Base-by-base conservation (phyloP, 495 filamentous ascomycete species). In the Podospora conica region DNA sequence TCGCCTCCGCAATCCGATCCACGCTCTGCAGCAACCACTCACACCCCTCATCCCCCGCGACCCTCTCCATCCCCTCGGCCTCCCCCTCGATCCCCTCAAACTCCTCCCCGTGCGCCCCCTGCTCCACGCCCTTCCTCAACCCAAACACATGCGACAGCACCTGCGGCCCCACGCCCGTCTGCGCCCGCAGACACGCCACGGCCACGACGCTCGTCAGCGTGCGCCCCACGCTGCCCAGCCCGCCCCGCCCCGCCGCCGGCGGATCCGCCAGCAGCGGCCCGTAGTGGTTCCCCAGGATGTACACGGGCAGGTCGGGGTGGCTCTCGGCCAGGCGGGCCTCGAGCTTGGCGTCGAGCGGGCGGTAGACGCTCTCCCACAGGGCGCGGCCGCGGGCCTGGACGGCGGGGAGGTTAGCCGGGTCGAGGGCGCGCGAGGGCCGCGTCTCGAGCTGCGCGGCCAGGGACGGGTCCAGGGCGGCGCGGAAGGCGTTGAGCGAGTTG, bases 161-260 rank as follows among this genome's bases (percentile, higher is more conserved):
- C 79, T 93, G 90, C 23, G 90, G 90, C 2, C 86, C 90, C 3
- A 92, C 90, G 1, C 90, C 90, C 11, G 86, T 87, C 79, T 93
- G 90, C 58, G 90, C 83, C 21, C 90, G 74, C 71, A 93, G 69
- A 72, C 86, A 90, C 11, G 89, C 78, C 33, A 93, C 78, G 0
- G 90, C 90, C 7, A 91, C 81, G 20, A 92, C 78, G 56, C 84
- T 88, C 3, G 89, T 92, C 63, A 87, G 69, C 4, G 87, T 80
- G 15, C 90, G 73, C 0, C 90, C 90, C 0, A 86, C 83, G 7
- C 76, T 83, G 5, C 76, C 84, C 15, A 81, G 73, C 3, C 69
- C 66, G 1, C 24, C 53, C 24, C 33, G 53, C 3, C 55, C 57
- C 7, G 73, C 71, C 0, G 86, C 86, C 0, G 72, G 69, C 0